Conservation (phyloP, 108 stramenopile genomes). For the Ochromonas danica region DNA sequence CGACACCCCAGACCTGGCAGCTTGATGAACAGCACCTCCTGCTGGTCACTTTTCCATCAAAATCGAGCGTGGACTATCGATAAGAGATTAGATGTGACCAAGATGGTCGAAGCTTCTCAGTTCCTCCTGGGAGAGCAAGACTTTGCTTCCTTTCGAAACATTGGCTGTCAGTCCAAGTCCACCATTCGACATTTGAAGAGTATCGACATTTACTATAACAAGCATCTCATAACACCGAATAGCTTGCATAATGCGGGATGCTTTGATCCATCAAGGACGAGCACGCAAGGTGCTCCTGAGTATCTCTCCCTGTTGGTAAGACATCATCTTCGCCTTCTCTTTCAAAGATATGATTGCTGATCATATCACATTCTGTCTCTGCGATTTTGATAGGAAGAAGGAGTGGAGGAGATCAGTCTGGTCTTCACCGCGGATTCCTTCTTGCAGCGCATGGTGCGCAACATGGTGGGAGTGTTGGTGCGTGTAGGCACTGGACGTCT, state of each 20-base stretch:
- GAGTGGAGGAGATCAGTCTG: neutral
- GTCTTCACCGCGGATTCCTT: neutral
- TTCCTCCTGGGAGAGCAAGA: neutral
- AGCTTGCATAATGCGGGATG: too few species aligned
- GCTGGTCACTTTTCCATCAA: neutral
- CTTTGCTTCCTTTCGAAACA: neutral
- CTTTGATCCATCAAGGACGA: too few species aligned
- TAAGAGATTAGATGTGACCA: neutral
- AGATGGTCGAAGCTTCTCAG: neutral
- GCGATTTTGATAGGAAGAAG: neutral
- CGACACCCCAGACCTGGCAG: too few species aligned
- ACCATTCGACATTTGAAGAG: neutral
- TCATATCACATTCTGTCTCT: too few species aligned
- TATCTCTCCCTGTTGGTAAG: too few species aligned
- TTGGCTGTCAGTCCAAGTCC: neutral
- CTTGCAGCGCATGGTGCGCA: neutral
- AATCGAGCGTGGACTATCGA: conserved; percentile 4
- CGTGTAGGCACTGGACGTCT: neutral
- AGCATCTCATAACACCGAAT: too few species aligned
- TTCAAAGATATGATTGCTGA: too few species aligned
- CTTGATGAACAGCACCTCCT: too few species aligned
- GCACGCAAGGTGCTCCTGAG: too few species aligned
- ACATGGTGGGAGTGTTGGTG: conserved; percentile 4
- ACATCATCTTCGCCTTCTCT: too few species aligned
- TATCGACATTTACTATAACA: too few species aligned